Percentiles rank a stretch among this genome's conserved stretches.
Evolutionary conservation across 2,329 filamentous ascomycete genomes (phyloP).

Genomic region (Phoma sp.): DNA sequence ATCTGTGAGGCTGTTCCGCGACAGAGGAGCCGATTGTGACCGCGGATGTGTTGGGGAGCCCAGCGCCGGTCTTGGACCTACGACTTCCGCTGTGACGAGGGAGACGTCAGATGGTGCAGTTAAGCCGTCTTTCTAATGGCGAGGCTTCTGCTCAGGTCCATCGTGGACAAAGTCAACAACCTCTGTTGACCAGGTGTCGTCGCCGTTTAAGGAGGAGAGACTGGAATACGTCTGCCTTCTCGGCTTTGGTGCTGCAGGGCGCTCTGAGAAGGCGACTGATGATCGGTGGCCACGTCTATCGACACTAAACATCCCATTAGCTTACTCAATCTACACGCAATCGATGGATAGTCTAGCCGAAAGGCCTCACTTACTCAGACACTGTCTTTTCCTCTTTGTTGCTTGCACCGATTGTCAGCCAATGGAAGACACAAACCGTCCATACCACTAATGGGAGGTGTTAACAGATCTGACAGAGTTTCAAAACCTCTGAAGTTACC

Average conservation of each 20-base stretch:
- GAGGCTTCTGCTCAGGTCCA: not conserved
- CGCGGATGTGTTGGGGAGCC: not conserved
- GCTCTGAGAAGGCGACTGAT: not conserved
- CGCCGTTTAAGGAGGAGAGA: not conserved
- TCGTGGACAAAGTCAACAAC: not conserved
- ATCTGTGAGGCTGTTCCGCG: conserved; percentile 41
- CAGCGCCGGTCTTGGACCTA: not conserved
- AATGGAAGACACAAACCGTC: conserved; percentile 43
- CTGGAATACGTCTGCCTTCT: not conserved
- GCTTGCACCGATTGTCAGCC: conserved; percentile 42
- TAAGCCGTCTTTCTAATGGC: not conserved
- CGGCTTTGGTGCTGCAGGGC: not conserved
- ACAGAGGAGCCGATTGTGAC: not conserved
- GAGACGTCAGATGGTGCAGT: not conserved
- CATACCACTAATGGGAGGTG: conserved; percentile 37
- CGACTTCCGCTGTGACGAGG: not conserved
- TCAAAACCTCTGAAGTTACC: conserved; percentile 30
- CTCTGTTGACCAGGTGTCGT: not conserved
- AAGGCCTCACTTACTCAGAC: not conserved
- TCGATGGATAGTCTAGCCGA: not conserved
- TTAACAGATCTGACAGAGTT: not conserved
- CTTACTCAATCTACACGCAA: not conserved
- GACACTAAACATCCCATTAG: not conserved
- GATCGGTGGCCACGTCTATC: not conserved
- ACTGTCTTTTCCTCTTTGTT: conserved; percentile 13